Percentiles rank a stretch among this genome's conserved stretches.
These are phyloP conservation scores for Candida andamanensis DNA, from an alignment of 805 yeast genomes.

Conservation along the genomic window DNA sequence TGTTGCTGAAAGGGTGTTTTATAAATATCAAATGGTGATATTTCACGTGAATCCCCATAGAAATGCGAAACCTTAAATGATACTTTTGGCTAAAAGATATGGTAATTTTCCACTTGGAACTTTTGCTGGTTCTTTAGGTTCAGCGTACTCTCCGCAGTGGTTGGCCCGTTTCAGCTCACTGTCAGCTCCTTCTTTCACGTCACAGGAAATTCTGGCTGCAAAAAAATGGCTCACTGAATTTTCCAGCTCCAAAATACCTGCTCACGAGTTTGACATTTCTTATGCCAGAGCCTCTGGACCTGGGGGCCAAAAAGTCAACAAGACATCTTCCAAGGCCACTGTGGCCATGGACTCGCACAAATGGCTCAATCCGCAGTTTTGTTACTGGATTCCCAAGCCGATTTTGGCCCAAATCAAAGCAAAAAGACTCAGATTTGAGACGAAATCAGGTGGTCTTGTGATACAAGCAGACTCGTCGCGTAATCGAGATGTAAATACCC, in stretches of 20 bases:
- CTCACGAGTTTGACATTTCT: constrained; percentile 35
- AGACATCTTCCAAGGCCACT: constrained; percentile 64
- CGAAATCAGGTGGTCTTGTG: constrained; percentile 50
- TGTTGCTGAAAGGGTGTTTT: neutral
- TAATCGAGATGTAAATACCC: constrained; percentile 52
- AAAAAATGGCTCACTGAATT: constrained; percentile 40
- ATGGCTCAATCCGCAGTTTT: constrained; percentile 38
- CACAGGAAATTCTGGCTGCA: constrained; percentile 1
- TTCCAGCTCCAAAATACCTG: constrained; percentile 36
- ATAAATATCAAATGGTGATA: neutral
- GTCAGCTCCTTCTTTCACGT: too few species aligned
- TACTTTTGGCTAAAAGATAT: too few species aligned
- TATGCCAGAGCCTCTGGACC: constrained; percentile 72
- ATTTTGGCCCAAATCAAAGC: constrained; percentile 38
- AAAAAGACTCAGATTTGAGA: constrained; percentile 46
- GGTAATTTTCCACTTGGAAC: too few species aligned
- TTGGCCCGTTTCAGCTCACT: too few species aligned
- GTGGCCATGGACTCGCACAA: constrained; percentile 39
- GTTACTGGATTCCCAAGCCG: constrained; percentile 56
- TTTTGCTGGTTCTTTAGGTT: too few species aligned
- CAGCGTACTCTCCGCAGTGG: too few species aligned
- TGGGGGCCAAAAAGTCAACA: constrained; percentile 86
- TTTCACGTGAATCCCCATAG: too few species aligned
- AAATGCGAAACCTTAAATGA: too few species aligned
- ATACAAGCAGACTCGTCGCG: constrained; percentile 59